phyloP scores from a whole-genome alignment of 2,329 filamentous ascomycete species.

The Amylocarpus encephaloides region DNA sequence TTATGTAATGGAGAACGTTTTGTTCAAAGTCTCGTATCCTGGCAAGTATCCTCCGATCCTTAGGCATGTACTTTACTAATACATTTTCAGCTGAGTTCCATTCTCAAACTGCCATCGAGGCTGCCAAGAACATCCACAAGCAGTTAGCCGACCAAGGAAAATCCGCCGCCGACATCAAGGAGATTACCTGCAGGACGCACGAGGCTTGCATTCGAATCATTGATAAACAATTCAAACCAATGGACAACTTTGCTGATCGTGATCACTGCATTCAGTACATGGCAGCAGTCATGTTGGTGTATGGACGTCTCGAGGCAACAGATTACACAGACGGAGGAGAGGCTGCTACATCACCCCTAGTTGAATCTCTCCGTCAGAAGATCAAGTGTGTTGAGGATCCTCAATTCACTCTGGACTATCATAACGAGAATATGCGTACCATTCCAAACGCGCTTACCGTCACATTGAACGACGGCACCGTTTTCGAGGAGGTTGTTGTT shows the following conservation, averaged over 20 bases:
- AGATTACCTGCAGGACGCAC: conserved; percentile 89
- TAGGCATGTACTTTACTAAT: conserved; percentile 20
- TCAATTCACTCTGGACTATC: conserved; percentile 91
- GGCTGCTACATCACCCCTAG: conserved; percentile 80
- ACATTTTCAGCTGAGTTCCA: conserved; percentile 73
- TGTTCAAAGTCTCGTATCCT: conserved; percentile 99
- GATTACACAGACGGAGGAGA: conserved; percentile 93
- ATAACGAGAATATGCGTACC: conserved; percentile 85
- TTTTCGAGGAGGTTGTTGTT: conserved; percentile 83
- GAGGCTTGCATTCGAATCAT: conserved; percentile 99
- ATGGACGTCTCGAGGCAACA: conserved; percentile 84
- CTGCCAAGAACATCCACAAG: conserved; percentile 79
- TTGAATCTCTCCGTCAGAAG: conserved; percentile 86
- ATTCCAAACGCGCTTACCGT: conserved; percentile 97
- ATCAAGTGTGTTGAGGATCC: conserved; percentile 97
- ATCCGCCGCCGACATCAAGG: conserved; percentile 88
- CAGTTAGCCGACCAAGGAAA: conserved; percentile 81
- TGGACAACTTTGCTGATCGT: conserved; percentile 99
- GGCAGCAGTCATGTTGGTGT: conserved; percentile 92
- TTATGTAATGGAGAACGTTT: conserved; percentile 99
- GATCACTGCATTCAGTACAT: conserved; percentile 99
- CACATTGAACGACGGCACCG: conserved; percentile 86
- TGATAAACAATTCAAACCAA: conserved; percentile 99
- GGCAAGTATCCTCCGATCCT: conserved; percentile 45
- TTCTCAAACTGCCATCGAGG: conserved; percentile 96